A percentile compares a stretch with the other conserved stretches of the same genome.
phyloP scores from a whole-genome alignment of 257 asterid species.

The Petrea volubilis region DNA sequence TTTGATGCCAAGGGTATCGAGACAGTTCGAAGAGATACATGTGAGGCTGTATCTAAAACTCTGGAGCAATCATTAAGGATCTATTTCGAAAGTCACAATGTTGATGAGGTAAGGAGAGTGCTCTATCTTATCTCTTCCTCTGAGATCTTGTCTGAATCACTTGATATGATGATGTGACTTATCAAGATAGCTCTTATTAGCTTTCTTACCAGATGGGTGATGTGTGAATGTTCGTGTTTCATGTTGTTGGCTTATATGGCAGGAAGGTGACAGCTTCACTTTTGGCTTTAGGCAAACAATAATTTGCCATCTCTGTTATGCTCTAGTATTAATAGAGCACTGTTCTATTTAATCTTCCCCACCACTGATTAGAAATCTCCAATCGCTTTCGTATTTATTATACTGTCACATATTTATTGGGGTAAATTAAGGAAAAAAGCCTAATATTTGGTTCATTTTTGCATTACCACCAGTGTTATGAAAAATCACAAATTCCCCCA shows the following conservation, averaged over 20 bases:
- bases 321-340: not conserved
- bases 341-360: not conserved
- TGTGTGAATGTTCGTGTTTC: not conserved
- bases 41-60: conserved; percentile 86
- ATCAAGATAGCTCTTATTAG: conserved; percentile 7
- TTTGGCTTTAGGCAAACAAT: not conserved
- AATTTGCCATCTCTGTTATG: not conserved
- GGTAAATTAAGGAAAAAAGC: too few species aligned
- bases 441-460: too few species aligned
- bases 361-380: not conserved
- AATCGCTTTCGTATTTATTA: not conserved
- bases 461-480: too few species aligned
- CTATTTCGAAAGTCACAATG: conserved; percentile 73
- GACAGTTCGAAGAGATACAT: conserved; percentile 95
- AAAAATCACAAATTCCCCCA: too few species aligned
- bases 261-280: not conserved
- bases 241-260: not conserved
- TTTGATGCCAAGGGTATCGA: conserved; percentile 98
- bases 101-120: conserved; percentile 50
- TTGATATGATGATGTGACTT: not conserved
- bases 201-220: not conserved
- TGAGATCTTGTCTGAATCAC: conserved; percentile 12
- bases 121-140: conserved; percentile 10
- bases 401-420: not conserved
- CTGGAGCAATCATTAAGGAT: conserved; percentile 84